A percentile compares a stretch with the other conserved stretches of the same genome.
Evolutionary conservation across 495 filamentous ascomycete species (phyloP).

Genomic region (Penicillium desertorum): DNA sequence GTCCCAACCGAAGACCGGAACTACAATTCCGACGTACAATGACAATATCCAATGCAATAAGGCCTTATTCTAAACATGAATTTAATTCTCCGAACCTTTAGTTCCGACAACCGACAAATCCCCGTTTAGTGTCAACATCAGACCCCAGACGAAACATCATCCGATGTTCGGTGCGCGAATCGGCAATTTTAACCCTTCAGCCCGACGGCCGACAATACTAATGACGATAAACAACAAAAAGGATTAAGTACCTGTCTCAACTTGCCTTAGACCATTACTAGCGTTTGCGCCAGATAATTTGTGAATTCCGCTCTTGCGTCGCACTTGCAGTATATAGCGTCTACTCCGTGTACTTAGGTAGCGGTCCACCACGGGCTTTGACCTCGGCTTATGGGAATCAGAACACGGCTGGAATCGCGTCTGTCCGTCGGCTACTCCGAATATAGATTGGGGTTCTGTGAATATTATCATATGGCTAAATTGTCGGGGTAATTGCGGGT

Average conservation of each 20-base stretch:
- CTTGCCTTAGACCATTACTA: neutral
- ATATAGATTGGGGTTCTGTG: neutral
- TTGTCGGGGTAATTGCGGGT: neutral
- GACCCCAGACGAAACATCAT: constrained; percentile 12
- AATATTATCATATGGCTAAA: neutral
- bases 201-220: neutral
- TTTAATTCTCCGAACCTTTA: neutral
- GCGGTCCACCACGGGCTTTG: neutral
- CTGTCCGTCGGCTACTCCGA: neutral
- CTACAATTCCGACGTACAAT: neutral
- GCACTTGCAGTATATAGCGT: neutral
- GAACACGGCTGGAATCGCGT: neutral
- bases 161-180: constrained; percentile 26
- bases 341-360: neutral
- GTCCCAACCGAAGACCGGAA: neutral
- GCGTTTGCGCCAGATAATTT: neutral
- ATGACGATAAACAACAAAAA: neutral
- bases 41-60: neutral
- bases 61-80: neutral
- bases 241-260: neutral
- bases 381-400: constrained; percentile 5
- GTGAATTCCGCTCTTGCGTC: neutral
- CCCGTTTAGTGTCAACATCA: neutral
- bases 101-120: neutral
- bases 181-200: constrained; percentile 17